Base-by-base conservation (phyloP, 2,329 filamentous ascomycete genomes). In the Cladosporium austrohemisphaericum region DNA sequence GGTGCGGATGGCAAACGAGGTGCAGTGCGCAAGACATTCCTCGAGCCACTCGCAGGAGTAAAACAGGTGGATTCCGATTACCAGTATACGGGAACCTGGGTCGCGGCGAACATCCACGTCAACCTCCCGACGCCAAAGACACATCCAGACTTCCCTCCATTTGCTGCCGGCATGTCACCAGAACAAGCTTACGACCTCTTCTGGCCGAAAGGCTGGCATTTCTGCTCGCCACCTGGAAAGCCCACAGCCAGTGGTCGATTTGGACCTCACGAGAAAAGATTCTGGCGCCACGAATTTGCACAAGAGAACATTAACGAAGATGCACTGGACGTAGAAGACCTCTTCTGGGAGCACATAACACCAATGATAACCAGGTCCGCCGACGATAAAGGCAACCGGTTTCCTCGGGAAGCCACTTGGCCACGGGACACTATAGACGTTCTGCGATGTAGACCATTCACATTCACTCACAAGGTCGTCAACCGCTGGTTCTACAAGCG, bases 1-100 rank as follows among this genome's bases (percentile, higher is more conserved):
- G 74, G 69, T 0, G 72, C 73, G 0, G 74, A 77, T 58, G 74
- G 74, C 1, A 77, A 77, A 56, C 71, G 63, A 5, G 74, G 74
- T 0, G 65, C 71, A 28, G 69, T 70, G 7, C 60, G 73, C 11
- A 76, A 77, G 51, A 56, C 65, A 10, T 76, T 73, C 51, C 63
- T 76, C 3, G 73, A 76, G 50, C 63, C 64, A 1, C 63, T 64
- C 8, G 71, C 69, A 0, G 64, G 75, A 31, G 58, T 63, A 22
- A 61, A 70, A 52, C 68, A 72, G 35, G 53, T 59, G 13, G 48
- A 45, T 16, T 33, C 49, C 16, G 31, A 52, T 41, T 66, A 61
- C 44, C 54, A 55, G 2, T 73, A 73, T 51, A 61, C 67, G 9
- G 70, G 63, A 11, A 70, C 66, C 0, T 78, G 76, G 75, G 68